Conservation (phyloP, 2,329 filamentous ascomycete species). For the Aspergillus sp. region DNA sequence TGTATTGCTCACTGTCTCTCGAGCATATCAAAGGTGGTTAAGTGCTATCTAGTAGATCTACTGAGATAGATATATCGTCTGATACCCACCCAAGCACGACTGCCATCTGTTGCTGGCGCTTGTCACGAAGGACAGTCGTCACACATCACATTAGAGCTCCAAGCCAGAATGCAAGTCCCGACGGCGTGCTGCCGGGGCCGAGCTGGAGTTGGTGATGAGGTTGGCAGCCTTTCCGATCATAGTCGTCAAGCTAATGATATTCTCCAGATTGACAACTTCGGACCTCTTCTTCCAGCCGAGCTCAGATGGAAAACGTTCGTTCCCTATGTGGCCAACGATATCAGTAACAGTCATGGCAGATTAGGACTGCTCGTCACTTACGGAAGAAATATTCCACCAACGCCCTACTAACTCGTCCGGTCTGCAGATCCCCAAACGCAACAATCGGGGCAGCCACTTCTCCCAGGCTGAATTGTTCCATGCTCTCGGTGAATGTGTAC, state of each 20-base stretch:
- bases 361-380: constrained; percentile 33
- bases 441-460: constrained; percentile 53
- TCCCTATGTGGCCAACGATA: constrained; percentile 32
- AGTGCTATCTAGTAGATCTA: too few species aligned
- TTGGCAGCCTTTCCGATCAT: constrained; percentile 14
- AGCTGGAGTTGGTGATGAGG: constrained; percentile 21
- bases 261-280: constrained; percentile 8
- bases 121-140: too few species aligned
- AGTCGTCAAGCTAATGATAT: constrained; percentile 9
- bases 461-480: constrained; percentile 49
- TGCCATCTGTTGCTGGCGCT: too few species aligned
- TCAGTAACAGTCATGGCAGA: constrained; percentile 32
- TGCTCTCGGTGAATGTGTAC: constrained; percentile 46
- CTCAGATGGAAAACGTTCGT: constrained; percentile 42
- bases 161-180: neutral
- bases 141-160: neutral
- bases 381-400: constrained; percentile 23
- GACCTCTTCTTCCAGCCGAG: constrained; percentile 40
- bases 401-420: constrained; percentile 39
- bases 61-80: too few species aligned
- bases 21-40: too few species aligned
- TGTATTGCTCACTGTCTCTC: too few species aligned
- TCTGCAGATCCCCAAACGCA: constrained; percentile 46
- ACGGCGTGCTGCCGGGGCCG: neutral
- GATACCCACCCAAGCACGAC: too few species aligned